A percentile compares a stretch with the other conserved stretches of the same genome.
phyloP scores from a whole-genome alignment of 768 basidiomycete species.

The Lyophyllum shimeji region DNA sequence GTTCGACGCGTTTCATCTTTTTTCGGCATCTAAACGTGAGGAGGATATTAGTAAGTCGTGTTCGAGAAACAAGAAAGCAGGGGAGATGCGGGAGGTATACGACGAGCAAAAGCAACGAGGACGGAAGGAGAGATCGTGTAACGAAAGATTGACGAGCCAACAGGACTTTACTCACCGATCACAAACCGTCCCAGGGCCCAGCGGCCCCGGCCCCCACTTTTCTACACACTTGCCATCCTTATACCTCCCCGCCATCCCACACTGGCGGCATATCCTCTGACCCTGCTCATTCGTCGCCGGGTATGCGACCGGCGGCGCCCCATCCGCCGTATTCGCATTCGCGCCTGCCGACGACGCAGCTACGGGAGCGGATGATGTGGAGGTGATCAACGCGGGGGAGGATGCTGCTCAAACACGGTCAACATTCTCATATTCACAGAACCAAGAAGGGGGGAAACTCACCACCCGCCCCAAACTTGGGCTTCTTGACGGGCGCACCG shows the following conservation, averaged over 20 bases:
- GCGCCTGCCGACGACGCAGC: not conserved
- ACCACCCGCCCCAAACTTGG: slow-evolving; percentile 39
- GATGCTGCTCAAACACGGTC: not conserved
- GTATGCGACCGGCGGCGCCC: slow-evolving; percentile 28
- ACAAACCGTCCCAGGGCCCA: slow-evolving; percentile 82
- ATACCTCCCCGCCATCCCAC: slow-evolving; percentile 71
- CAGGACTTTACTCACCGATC: slow-evolving; percentile 56
- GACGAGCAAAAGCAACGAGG: too few species aligned
- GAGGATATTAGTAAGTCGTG: not conserved
- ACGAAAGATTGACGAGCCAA: too few species aligned
- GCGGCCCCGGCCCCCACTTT: slow-evolving; percentile 85
- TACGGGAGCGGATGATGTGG: not conserved
- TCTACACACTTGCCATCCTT: slow-evolving; percentile 87
- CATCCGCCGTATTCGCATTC: not conserved
- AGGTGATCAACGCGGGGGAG: not conserved
- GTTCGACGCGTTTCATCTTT: slow-evolving; percentile 84
- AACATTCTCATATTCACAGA: too few species aligned
- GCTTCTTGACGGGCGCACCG: slow-evolving; percentile 70
- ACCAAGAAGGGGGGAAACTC: slow-evolving; percentile 8
- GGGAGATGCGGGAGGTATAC: too few species aligned
- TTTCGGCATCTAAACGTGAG: slow-evolving; percentile 60
- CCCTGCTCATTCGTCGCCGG: slow-evolving; percentile 58
- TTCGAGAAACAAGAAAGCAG: not conserved
- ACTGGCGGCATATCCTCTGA: slow-evolving; percentile 76
- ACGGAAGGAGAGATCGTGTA: too few species aligned